These are phyloP conservation scores for Crithidia sp. DNA, from an alignment of 208 protist genomes.

Conservation along the genomic window DNA sequence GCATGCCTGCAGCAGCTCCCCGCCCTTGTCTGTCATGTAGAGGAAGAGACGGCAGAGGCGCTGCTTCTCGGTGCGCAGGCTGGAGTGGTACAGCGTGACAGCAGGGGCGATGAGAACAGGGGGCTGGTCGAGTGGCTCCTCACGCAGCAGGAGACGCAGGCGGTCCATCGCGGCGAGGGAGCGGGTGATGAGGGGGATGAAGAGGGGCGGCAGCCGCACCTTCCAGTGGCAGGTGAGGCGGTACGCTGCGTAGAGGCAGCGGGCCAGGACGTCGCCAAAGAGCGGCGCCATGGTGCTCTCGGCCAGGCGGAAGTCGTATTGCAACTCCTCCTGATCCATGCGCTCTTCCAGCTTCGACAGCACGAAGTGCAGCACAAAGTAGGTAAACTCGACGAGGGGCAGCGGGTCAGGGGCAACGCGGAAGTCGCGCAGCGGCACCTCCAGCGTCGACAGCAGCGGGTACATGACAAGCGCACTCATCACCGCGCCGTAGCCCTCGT, in stretches of 20 bases:
- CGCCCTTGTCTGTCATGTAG: constrained; percentile 31
- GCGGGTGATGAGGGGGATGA: constrained; percentile 50
- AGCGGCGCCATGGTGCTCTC: constrained; percentile 60
- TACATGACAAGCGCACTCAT: constrained; percentile 75
- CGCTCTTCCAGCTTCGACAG: constrained; percentile 51
- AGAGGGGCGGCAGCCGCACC: constrained; percentile 43
- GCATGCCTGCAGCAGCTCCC: constrained; percentile 35
- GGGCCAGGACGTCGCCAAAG: constrained; percentile 70
- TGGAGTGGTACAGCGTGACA: constrained; percentile 32
- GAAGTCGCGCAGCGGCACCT: constrained; percentile 21
- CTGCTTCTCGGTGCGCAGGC: constrained; percentile 24
- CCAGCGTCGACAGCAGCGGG: constrained; percentile 46
- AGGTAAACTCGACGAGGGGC: constrained; percentile 51
- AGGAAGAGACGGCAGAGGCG: constrained; percentile 39
- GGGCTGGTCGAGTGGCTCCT: constrained; percentile 24
- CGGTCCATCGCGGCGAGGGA: constrained; percentile 38
- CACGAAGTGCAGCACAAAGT: constrained; percentile 66
- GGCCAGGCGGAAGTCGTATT: constrained; percentile 34
- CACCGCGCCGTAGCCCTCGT: constrained; percentile 66
- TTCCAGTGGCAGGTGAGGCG: constrained; percentile 50
- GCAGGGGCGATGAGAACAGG: constrained; percentile 22
- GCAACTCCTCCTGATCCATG: constrained; percentile 42
- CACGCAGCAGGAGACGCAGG: constrained; percentile 22
- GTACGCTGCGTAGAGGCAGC: constrained; percentile 54
- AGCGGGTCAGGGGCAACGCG: constrained; percentile 19